Evolutionary conservation across 192 early-diverging fungal genomes (phyloP).

Genomic region (Coemansia sp.): DNA sequence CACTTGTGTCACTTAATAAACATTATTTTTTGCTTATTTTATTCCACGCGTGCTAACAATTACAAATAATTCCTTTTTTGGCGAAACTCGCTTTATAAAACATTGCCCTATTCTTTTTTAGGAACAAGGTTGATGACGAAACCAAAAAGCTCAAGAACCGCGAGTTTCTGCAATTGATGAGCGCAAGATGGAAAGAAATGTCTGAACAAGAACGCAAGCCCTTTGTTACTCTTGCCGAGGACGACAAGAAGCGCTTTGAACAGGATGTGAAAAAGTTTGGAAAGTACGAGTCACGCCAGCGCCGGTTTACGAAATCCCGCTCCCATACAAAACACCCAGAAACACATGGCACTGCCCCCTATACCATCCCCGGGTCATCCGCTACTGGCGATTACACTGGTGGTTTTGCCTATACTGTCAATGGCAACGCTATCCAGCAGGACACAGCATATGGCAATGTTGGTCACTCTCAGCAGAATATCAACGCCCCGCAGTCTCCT

Average conservation of each 20-base stretch:
- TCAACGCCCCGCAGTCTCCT: background rate
- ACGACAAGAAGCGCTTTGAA: conserved; percentile 48
- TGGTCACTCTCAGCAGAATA: no score
- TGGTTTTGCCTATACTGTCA: background rate
- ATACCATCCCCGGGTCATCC: background rate
- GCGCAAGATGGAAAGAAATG: conserved; percentile 47
- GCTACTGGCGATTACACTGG: background rate
- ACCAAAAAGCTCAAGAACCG: conserved; percentile 51
- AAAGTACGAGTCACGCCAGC: conserved; percentile 51
- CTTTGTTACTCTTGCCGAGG: conserved; percentile 36
- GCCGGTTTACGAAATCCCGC: conserved; percentile 36
- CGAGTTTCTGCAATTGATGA: conserved; percentile 53
- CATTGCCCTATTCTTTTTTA: background rate
- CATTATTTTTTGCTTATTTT: background rate
- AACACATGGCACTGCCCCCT: background rate
- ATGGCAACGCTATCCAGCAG: no score
- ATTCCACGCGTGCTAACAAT: background rate
- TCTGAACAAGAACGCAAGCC: conserved; percentile 38
- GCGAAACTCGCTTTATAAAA: background rate
- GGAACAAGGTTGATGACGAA: conserved; percentile 38
- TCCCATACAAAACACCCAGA: background rate
- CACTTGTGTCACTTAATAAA: background rate
- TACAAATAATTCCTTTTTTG: conserved; percentile 2
- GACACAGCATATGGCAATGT: no score
- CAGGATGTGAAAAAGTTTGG: conserved; percentile 45